Evolutionary conservation across 2,329 filamentous ascomycete species (phyloP).

Genomic region (Aureobasidium mangrovei): DNA sequence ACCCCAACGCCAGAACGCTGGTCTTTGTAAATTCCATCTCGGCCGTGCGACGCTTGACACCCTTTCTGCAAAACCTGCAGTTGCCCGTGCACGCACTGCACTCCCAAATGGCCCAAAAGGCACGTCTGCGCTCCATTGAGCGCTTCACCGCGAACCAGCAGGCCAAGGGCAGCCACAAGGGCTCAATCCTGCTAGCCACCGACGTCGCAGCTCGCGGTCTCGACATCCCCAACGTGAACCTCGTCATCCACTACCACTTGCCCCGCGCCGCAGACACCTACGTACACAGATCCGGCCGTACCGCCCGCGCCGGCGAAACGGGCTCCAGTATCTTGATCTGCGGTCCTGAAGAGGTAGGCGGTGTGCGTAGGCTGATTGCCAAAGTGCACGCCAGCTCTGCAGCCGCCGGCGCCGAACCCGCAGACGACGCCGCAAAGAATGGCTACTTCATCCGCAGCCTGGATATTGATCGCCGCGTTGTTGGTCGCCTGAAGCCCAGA

Average conservation of each 20-base stretch:
- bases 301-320: slow-evolving; percentile 68
- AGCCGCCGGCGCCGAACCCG: slow-evolving; percentile 31
- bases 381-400: slow-evolving; percentile 67
- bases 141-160: slow-evolving; percentile 57
- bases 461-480: slow-evolving; percentile 72
- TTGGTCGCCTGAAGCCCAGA: slow-evolving; percentile 66
- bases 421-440: slow-evolving; percentile 40
- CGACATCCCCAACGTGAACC: slow-evolving; percentile 81
- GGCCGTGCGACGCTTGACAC: slow-evolving; percentile 75
- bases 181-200: slow-evolving; percentile 74
- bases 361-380: slow-evolving; percentile 71
- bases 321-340: slow-evolving; percentile 85
- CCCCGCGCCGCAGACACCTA: slow-evolving; percentile 87
- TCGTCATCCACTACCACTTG: slow-evolving; percentile 92
- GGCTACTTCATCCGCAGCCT: slow-evolving; percentile 68
- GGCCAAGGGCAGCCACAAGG: slow-evolving; percentile 21
- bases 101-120: slow-evolving; percentile 93
- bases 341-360: slow-evolving; percentile 79
- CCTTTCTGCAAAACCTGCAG: slow-evolving; percentile 73
- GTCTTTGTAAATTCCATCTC: slow-evolving; percentile 96
- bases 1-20: slow-evolving; percentile 70
- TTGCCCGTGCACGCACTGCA: slow-evolving; percentile 72
- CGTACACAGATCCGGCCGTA: slow-evolving; percentile 89
- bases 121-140: slow-evolving; percentile 84
- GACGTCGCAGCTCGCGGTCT: slow-evolving; percentile 87